A percentile compares a stretch with the other conserved stretches of the same genome.
phyloP scores from a whole-genome alignment of 495 filamentous ascomycete genomes.

The Cudoniella acicularis region DNA sequence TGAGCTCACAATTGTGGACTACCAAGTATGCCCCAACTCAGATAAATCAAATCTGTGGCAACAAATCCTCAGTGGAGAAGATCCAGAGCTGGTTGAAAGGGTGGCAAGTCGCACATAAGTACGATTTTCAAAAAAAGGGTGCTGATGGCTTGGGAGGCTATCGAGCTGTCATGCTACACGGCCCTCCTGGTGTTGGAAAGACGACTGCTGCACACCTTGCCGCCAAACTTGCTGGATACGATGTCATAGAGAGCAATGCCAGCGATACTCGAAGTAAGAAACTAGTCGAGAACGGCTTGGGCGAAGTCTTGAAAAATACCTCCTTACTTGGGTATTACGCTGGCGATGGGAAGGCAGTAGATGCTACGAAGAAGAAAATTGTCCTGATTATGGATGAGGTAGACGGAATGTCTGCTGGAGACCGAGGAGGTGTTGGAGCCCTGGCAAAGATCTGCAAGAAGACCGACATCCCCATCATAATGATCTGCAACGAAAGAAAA shows the following conservation, averaged over 20 bases:
- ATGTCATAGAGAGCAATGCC: conserved; percentile 91
- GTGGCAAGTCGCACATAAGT: conserved; percentile 72
- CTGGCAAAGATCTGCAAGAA: conserved; percentile 92
- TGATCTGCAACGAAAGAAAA: conserved; percentile 94
- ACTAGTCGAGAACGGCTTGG: conserved; percentile 80
- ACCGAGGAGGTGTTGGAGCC: conserved; percentile 92
- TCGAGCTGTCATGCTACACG: conserved; percentile 87
- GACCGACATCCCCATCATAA: conserved; percentile 88
- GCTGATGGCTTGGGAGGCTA: conserved; percentile 74
- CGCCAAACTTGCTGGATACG: conserved; percentile 88
- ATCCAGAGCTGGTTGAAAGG: conserved; percentile 80
- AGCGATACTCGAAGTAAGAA: conserved; percentile 98
- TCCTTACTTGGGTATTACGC: conserved; percentile 91
- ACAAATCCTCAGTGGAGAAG: conserved; percentile 86
- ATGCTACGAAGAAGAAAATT: conserved; percentile 80
- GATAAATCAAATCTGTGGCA: conserved; percentile 88
- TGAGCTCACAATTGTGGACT: conserved; percentile 75
- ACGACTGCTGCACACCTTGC: conserved; percentile 95
- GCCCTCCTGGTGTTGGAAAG: conserved; percentile 95
- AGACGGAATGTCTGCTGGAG: conserved; percentile 97
- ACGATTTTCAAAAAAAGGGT: conserved; percentile 71
- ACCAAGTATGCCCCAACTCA: conserved; percentile 88
- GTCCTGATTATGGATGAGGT: conserved; percentile 99
- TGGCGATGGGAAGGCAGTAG: conserved; percentile 74
- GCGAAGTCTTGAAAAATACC: conserved; percentile 87